Evolutionary conservation across 1,284 basidiomycete species (phyloP).

Genomic region (Gomphus sp.): DNA sequence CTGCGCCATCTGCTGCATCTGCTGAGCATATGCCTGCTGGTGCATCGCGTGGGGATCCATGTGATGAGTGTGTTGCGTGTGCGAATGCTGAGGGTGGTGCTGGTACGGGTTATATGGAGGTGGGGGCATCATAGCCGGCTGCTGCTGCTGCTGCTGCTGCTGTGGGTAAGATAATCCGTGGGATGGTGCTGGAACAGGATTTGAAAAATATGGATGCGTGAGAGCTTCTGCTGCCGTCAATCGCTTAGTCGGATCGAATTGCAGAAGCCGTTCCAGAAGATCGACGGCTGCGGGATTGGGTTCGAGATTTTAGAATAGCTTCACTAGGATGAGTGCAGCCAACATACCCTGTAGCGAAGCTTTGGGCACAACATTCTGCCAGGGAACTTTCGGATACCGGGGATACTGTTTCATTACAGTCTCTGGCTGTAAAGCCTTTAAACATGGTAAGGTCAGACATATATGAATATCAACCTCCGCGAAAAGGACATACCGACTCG

Average conservation of each 20-base stretch:
- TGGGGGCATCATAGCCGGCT: conserved; percentile 30
- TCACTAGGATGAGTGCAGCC: not conserved
- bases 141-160: conserved; percentile 22
- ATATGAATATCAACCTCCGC: conserved; percentile 4
- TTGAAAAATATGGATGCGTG: conserved; percentile 87
- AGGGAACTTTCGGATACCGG: conserved; percentile 85
- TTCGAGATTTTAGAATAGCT: not conserved
- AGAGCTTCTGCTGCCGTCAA: conserved; percentile 91
- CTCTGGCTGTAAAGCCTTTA: conserved; percentile 52
- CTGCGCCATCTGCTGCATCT: conserved; percentile 29
- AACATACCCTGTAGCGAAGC: conserved; percentile 77
- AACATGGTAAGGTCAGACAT: conserved; percentile 6
- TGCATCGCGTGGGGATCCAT: conserved; percentile 18
- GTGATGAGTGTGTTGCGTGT: conserved; percentile 14
- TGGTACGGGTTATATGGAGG: conserved; percentile 48
- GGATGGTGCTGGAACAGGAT: conserved; percentile 25
- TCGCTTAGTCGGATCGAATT: conserved; percentile 93
- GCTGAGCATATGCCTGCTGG: conserved; percentile 29
- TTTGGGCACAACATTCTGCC: conserved; percentile 85
- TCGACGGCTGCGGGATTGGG: conserved; percentile 61
- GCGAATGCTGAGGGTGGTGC: conserved; percentile 33
- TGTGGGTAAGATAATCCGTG: conserved; percentile 36
- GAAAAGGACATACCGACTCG: conserved; percentile 65
- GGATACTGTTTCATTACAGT: conserved; percentile 84
- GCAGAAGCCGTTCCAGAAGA: conserved; percentile 89